These are phyloP conservation scores for Tuber umbilicatum DNA, from an alignment of 495 filamentous ascomycete genomes.

Conservation along the genomic window DNA sequence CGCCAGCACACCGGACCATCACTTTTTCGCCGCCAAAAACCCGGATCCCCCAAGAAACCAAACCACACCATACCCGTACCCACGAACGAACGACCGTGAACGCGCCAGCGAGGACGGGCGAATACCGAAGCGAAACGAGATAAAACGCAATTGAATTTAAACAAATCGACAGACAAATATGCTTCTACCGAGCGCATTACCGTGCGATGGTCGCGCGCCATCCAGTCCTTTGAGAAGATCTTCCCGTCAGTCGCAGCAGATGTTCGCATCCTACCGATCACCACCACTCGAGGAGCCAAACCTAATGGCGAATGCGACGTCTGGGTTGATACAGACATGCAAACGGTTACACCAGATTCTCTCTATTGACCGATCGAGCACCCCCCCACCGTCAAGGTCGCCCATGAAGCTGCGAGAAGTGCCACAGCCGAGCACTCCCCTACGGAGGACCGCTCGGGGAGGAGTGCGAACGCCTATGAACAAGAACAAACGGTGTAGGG, in stretches of 20 bases:
- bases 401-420: conserved; percentile 22
- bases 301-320: conserved; percentile 32
- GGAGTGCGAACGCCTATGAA: conserved; percentile 17
- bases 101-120: neutral
- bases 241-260: conserved; percentile 30
- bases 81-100: neutral
- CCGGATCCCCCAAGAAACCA: neutral
- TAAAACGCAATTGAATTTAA: conserved; percentile 4
- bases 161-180: conserved; percentile 25
- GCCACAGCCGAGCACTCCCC: conserved; percentile 31
- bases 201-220: conserved; percentile 35
- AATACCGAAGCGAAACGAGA: neutral
- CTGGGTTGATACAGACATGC: conserved; percentile 38
- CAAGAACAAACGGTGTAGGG: conserved; percentile 34
- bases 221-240: conserved; percentile 29
- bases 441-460: conserved; percentile 16
- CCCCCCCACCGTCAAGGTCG: conserved; percentile 21
- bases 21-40: conserved; percentile 2
- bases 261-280: conserved; percentile 32
- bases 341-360: conserved; percentile 40
- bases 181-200: conserved; percentile 41
- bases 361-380: conserved; percentile 32
- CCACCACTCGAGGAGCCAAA: conserved; percentile 32
- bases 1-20: conserved; percentile 3
- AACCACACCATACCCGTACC: neutral